Percentiles rank a stretch among this genome's conserved stretches.
phyloP scores from a whole-genome alignment of 176 grass and related monocot genomes.

The Stipa capillata region DNA sequence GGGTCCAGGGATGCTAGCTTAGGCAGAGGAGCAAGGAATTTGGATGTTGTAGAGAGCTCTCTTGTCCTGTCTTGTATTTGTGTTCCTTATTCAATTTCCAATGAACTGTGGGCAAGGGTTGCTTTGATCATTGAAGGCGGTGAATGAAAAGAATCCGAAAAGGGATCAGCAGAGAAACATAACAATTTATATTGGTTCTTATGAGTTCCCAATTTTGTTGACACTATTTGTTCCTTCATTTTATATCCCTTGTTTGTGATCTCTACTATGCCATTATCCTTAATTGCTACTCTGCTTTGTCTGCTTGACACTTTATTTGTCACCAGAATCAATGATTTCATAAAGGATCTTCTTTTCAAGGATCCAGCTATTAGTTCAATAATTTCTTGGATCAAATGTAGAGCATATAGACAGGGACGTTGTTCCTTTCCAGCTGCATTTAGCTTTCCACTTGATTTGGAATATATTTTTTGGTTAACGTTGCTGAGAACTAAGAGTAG shows the following conservation, averaged over 20 bases:
- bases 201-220: slow-evolving; percentile 7
- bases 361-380: neutral
- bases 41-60: slow-evolving; percentile 36
- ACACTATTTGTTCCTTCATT: neutral
- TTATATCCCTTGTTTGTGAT: neutral
- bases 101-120: slow-evolving; percentile 31
- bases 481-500: neutral
- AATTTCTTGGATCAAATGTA: neutral
- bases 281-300: neutral
- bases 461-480: neutral
- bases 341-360: neutral
- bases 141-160: slow-evolving; percentile 5
- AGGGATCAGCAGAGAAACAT: neutral
- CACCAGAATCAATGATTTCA: neutral
- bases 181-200: slow-evolving; percentile 23
- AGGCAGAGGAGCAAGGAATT: slow-evolving; percentile 29
- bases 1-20: slow-evolving; percentile 22
- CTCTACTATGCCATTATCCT: neutral
- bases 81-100: slow-evolving; percentile 23
- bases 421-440: neutral
- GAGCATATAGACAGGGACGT: neutral
- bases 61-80: slow-evolving; percentile 36
- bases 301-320: neutral
- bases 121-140: slow-evolving; percentile 15
- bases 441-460: neutral